Evolutionary conservation across 768 basidiomycete species (phyloP).

Genomic region (Polyporus arcularius): DNA sequence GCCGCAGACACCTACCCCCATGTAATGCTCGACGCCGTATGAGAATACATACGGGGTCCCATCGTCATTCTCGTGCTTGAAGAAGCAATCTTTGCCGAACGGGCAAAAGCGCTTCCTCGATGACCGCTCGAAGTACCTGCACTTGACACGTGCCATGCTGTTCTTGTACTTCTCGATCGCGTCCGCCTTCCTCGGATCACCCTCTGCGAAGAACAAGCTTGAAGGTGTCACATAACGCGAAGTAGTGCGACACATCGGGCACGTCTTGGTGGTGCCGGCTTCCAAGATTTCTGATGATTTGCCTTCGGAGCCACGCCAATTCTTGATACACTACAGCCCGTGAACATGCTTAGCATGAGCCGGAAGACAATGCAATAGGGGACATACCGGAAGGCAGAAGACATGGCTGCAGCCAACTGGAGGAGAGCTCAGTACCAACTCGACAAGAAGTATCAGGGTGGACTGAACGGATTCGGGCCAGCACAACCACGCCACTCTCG

Average conservation of each 20-base stretch:
- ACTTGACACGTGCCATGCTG: conserved; percentile 72
- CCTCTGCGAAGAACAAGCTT: conserved; percentile 61
- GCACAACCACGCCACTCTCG: no score
- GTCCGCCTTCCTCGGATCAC: conserved; percentile 51
- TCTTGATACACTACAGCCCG: conserved; percentile 64
- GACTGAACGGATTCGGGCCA: no score
- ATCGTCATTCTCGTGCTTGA: conserved; percentile 67
- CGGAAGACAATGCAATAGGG: no score
- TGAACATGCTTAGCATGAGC: no score
- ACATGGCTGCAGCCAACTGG: conserved; percentile 75
- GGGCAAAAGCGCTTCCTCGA: conserved; percentile 61
- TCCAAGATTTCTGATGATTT: conserved; percentile 52
- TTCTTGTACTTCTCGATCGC: conserved; percentile 61
- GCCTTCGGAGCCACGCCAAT: conserved; percentile 68
- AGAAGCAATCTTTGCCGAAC: conserved; percentile 82
- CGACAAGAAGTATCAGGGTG: not conserved
- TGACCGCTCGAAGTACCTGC: conserved; percentile 67
- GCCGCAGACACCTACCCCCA: conserved; percentile 8
- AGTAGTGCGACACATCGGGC: conserved; percentile 71
- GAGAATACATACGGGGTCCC: conserved; percentile 60
- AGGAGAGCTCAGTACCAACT: not conserved
- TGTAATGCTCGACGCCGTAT: conserved; percentile 40
- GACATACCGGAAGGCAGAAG: conserved; percentile 69
- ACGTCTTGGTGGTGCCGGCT: conserved; percentile 69
- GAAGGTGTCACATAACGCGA: conserved; percentile 77